Evolutionary conservation across 768 basidiomycete species (phyloP).

Genomic region (Trametes villosa): DNA sequence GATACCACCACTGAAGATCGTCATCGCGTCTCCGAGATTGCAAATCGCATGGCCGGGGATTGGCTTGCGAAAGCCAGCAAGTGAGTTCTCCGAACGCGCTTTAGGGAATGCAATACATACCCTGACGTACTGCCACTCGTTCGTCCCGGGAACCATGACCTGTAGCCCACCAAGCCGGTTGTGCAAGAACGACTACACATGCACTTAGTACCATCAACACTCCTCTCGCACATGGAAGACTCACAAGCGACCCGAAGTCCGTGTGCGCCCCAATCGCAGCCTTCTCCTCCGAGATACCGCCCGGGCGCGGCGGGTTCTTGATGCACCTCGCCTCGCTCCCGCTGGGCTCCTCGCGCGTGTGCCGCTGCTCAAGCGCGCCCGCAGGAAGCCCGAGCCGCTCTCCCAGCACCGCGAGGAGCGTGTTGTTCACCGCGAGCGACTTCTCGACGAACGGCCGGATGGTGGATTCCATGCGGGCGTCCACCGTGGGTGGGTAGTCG

Average conservation of each 20-base stretch:
- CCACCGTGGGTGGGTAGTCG: constrained; percentile 38
- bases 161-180: constrained; percentile 74
- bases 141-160: constrained; percentile 62
- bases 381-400: constrained; percentile 38
- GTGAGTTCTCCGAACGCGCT: background rate
- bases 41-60: constrained; percentile 39
- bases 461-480: constrained; percentile 33
- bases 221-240: background rate
- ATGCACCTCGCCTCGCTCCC: constrained; percentile 40
- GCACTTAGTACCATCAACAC: background rate
- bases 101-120: constrained; percentile 32
- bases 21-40: constrained; percentile 60
- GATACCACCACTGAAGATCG: constrained; percentile 66
- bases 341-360: constrained; percentile 34
- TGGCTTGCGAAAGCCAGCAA: constrained; percentile 23
- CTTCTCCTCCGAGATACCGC: constrained; percentile 29
- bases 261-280: constrained; percentile 41
- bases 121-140: constrained; percentile 71
- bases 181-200: constrained; percentile 61
- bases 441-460: constrained; percentile 35
- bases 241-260: constrained; percentile 41
- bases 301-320: constrained; percentile 35
- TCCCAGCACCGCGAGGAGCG: constrained; percentile 37
- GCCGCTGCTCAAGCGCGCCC: constrained; percentile 35
- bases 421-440: constrained; percentile 36